A percentile compares a stretch with the other conserved stretches of the same genome.
These are phyloP conservation scores for Pestalotiopsis sp. DNA, from an alignment of 2,329 filamentous ascomycete genomes.

Conservation along the genomic window DNA sequence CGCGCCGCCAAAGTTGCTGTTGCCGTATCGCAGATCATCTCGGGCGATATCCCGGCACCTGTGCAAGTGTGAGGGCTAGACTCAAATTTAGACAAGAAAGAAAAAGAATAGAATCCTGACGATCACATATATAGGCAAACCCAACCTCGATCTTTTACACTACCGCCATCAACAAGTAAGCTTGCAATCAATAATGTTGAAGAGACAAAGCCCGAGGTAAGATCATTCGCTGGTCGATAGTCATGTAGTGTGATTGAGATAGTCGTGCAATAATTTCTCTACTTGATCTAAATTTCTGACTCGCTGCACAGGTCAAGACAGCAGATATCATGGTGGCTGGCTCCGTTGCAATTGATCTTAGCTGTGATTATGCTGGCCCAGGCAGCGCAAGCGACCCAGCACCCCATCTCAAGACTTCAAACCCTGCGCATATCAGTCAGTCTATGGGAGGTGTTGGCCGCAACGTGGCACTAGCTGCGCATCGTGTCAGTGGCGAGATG, in stretches of 20 bases:
- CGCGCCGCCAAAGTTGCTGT: constrained; percentile 58
- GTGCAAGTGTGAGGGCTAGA: constrained; percentile 31
- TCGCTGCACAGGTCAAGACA: constrained; percentile 13
- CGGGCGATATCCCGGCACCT: constrained; percentile 25
- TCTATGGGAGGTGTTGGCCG: constrained; percentile 89
- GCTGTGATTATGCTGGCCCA: constrained; percentile 69
- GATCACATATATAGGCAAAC: background rate
- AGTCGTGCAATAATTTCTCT: background rate
- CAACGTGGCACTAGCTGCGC: constrained; percentile 86
- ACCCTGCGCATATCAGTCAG: constrained; percentile 79
- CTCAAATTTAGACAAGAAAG: background rate
- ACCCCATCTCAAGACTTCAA: constrained; percentile 76
- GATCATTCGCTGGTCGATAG: background rate
- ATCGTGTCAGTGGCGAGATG: constrained; percentile 61
- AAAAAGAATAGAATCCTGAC: constrained; percentile 6
- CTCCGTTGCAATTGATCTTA: constrained; percentile 85
- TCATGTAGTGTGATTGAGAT: background rate
- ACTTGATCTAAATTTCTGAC: background rate
- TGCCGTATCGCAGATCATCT: constrained; percentile 51
- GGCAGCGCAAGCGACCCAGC: constrained; percentile 30
- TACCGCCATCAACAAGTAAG: background rate
- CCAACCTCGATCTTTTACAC: background rate
- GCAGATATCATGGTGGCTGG: constrained; percentile 83
- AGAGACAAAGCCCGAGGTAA: background rate
- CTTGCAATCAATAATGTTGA: background rate